Percentiles rank a stretch among this genome's conserved stretches.
Evolutionary conservation across 371 early-diverging fungal genomes (phyloP).

Genomic region (Entomophthora muscae): DNA sequence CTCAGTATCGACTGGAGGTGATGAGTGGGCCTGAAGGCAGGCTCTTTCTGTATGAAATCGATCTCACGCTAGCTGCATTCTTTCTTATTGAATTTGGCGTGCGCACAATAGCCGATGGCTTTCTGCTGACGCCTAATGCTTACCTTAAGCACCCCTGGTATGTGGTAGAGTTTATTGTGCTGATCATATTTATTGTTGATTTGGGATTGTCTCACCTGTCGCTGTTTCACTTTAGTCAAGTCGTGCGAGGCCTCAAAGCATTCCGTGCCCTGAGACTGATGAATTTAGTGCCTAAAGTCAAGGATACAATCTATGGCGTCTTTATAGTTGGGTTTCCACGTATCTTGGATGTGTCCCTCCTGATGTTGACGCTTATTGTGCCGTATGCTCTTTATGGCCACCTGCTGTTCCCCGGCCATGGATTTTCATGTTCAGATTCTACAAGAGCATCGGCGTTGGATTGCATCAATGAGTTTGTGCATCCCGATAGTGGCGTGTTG

Average conservation of each 20-base stretch:
- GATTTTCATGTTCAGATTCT: slow-evolving; percentile 36
- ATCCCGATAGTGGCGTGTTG: slow-evolving; percentile 14
- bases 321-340: slow-evolving; percentile 30
- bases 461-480: slow-evolving; percentile 23
- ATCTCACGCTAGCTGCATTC: slow-evolving; percentile 29
- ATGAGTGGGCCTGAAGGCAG: background rate
- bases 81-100: slow-evolving; percentile 40
- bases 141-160: slow-evolving; percentile 45
- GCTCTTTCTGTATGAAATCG: slow-evolving; percentile 14
- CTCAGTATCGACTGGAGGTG: slow-evolving; percentile 30
- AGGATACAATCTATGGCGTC: slow-evolving; percentile 37
- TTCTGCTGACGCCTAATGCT: slow-evolving; percentile 42
- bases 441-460: slow-evolving; percentile 7
- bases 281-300: slow-evolving; percentile 29
- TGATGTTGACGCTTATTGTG: slow-evolving; percentile 32
- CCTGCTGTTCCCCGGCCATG: slow-evolving; percentile 34
- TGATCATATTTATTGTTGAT: slow-evolving; percentile 12
- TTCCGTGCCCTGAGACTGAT: slow-evolving; percentile 42
- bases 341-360: slow-evolving; percentile 34
- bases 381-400: slow-evolving; percentile 52
- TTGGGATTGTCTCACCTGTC: background rate
- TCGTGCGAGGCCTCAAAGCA: slow-evolving; percentile 38
- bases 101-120: slow-evolving; percentile 43
- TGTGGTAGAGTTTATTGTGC: slow-evolving; percentile 40
- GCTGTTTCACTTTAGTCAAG: slow-evolving; percentile 3